Base-by-base conservation (phyloP, 2,329 filamentous ascomycete genomes). In the Pseudocercospora cruenta region DNA sequence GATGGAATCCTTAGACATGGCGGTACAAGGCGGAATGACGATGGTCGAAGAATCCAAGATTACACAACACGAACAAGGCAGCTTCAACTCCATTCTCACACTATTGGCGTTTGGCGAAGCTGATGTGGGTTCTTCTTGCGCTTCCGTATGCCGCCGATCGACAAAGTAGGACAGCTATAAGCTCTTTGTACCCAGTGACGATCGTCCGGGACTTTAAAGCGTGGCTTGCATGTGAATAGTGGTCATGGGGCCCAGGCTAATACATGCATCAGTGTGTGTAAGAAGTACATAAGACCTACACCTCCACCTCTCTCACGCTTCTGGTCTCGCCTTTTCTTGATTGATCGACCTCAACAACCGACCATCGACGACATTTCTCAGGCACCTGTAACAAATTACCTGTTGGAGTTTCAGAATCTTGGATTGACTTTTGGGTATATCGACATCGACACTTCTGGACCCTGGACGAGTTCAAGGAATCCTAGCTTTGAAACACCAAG, bases 151-250 rank as follows among this genome's bases (percentile, higher is more conserved):
- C 31, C 28, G 57, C 28, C 57, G 57, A 45, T 39, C 26, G 57
- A 59, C 33, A 43, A 45, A 58, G 21, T 28, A 36, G 33, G 57
- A 59, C 36, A 59, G 33, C 33, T 59, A 39, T 39, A 59, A 45
- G 31, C 58, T 51, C 28, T 33, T 39, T 51, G 45, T 26, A 39
- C 58, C 39, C 39, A 60, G 43, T 60, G 58, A 51, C 58, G 58
- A 60, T 60, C 58, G 6, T 19, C 58, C 58, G 58, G 58, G 43
- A 51, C 58, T 60, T 60, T n/a, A 19, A 19, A 51, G 58, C 58
- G 39, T 51, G 58, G 58, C 58, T 60, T 60, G 58, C 58, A 60
- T 51, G 58, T 60, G 58, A 51, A 33, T 31, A 31, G 39, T 60
- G 21, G 58, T 60, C 58, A 60, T 60, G 58, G 39, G 58, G 31